These are phyloP conservation scores for Umbellularia californica DNA, from an alignment of 164 flowering plant species.

Conservation along the genomic window DNA sequence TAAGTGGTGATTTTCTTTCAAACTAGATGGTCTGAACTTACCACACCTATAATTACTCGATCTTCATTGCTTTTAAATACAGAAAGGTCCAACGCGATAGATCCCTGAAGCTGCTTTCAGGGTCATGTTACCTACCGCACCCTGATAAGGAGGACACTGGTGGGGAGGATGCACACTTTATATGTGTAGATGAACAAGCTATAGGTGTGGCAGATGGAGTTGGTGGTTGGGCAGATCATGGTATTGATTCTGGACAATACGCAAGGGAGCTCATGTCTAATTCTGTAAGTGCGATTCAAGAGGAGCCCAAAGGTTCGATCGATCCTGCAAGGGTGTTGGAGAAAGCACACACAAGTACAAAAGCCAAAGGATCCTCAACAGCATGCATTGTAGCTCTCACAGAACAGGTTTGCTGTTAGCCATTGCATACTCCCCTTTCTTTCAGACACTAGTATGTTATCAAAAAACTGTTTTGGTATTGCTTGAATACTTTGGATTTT, in stretches of 20 bases:
- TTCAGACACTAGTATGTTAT: too few relatives aligned
- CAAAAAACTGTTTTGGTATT: too few relatives aligned
- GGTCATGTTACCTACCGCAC: conserved; percentile 87
- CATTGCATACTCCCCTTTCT: neutral
- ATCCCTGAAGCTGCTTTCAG: conserved; percentile 63
- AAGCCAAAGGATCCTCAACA: conserved; percentile 87
- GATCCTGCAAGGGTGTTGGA: conserved; percentile 89
- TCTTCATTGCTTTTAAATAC: conserved; percentile 17
- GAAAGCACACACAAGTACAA: conserved; percentile 80
- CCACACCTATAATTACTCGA: too few relatives aligned
- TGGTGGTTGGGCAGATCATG: conserved; percentile 95
- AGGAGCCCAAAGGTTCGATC: conserved; percentile 80
- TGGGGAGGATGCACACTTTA: conserved; percentile 97
- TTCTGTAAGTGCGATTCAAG: conserved; percentile 66
- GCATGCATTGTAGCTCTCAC: conserved; percentile 95
- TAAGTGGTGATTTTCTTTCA: too few relatives aligned
- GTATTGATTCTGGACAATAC: conserved; percentile 77
- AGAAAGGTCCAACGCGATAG: conserved; percentile 46
- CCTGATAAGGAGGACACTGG: conserved; percentile 95
- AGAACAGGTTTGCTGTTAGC: conserved; percentile 58
- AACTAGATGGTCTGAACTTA: too few relatives aligned
- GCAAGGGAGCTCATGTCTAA: conserved; percentile 91
- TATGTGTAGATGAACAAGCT: conserved; percentile 78
- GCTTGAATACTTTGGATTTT: too few relatives aligned
- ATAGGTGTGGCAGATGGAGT: conserved; percentile 99